These are phyloP conservation scores for Trichoderma sp. DNA, from an alignment of 2,329 filamentous ascomycete genomes.

Conservation along the genomic window DNA sequence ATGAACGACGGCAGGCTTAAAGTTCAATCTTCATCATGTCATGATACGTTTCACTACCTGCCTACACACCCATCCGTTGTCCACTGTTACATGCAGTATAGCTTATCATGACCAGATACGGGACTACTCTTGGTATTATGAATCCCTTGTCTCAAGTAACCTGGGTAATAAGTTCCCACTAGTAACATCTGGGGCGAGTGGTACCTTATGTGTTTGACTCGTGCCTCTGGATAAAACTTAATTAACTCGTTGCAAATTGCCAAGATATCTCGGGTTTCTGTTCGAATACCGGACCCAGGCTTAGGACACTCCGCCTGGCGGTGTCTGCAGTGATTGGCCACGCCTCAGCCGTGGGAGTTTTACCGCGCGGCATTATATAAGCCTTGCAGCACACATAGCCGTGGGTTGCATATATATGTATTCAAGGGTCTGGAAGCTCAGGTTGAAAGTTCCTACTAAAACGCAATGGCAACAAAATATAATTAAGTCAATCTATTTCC, in stretches of 20 bases:
- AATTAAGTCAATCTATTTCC: background rate
- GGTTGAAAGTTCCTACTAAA: background rate
- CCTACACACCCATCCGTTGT: background rate
- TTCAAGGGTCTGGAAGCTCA: background rate
- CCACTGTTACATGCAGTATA: background rate
- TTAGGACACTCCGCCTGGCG: background rate
- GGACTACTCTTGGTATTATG: background rate
- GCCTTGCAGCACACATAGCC: background rate
- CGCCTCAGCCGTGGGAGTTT: background rate
- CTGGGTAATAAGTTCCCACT: background rate
- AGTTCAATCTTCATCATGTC: background rate
- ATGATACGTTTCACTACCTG: background rate
- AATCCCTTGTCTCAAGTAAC: background rate
- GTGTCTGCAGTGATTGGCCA: background rate
- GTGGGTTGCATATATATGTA: background rate
- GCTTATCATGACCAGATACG: background rate
- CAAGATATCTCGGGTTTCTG: background rate
- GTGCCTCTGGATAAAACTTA: background rate
- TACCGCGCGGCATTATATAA: background rate
- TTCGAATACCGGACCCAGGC: background rate
- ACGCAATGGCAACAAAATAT: background rate
- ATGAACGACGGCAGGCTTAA: background rate
- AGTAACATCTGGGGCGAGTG: background rate
- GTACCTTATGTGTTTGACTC: background rate
- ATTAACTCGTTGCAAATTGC: background rate